Percentiles rank a stretch among this genome's conserved stretches.
These are phyloP conservation scores for Dictyostelium citrinum DNA, from an alignment of 78 protist species.

Conservation along the genomic window DNA sequence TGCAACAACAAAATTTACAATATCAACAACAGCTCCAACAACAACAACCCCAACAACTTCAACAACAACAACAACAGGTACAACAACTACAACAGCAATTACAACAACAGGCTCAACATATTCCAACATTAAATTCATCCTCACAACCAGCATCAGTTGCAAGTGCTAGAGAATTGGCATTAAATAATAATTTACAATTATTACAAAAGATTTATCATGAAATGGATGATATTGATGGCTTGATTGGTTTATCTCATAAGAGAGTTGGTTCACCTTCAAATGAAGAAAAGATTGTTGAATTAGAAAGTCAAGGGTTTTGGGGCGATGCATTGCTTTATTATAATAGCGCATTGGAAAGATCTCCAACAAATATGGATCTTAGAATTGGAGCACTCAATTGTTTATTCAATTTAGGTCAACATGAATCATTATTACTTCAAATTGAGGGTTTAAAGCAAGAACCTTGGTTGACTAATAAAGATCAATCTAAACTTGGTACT, in stretches of 20 bases:
- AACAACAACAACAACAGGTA: not conserved
- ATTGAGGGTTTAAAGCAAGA: conserved; percentile 43
- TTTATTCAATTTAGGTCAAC: conserved; percentile 38
- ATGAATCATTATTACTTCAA: conserved; percentile 26
- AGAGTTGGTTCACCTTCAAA: not conserved
- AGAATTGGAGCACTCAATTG: conserved; percentile 32
- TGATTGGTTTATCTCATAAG: conserved; percentile 23
- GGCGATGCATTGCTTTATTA: conserved; percentile 39
- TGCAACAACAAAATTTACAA: not conserved
- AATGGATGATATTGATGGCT: conserved; percentile 51
- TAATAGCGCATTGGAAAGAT: conserved; percentile 3
- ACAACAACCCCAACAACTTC: not conserved
- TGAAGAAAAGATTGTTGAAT: conserved; percentile 57
- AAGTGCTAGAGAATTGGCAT: not conserved
- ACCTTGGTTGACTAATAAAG: not conserved
- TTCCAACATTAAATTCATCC: not conserved
- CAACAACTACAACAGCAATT: not conserved
- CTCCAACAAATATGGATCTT: not conserved
- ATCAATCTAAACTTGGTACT: not conserved
- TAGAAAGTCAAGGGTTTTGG: conserved; percentile 54
- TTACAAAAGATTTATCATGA: conserved; percentile 41
- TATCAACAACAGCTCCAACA: not conserved
- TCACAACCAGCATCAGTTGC: not conserved
- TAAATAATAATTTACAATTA: conserved; percentile 14
- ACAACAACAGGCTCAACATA: too few species aligned